These are phyloP conservation scores for Termitomyces sp. DNA, from an alignment of 768 basidiomycete species.

Conservation along the genomic window DNA sequence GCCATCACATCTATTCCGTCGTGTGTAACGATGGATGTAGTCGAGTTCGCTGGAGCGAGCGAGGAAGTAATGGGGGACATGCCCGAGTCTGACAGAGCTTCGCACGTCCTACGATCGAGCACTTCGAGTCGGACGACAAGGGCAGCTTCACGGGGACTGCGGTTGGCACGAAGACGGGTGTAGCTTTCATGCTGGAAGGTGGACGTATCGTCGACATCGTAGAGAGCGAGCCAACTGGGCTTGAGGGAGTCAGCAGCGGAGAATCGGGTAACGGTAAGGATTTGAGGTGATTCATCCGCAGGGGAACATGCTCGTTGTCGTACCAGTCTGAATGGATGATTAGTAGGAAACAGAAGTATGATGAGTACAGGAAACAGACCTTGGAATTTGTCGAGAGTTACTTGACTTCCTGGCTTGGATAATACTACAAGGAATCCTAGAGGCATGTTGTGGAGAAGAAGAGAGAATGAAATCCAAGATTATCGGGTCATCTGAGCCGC, in stretches of 20 bases:
- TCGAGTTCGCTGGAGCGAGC: slow-evolving; percentile 26
- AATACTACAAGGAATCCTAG: slow-evolving; percentile 46
- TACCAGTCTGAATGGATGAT: slow-evolving; percentile 41
- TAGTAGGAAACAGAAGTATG: not conserved
- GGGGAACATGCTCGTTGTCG: slow-evolving; percentile 51
- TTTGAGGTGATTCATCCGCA: slow-evolving; percentile 41
- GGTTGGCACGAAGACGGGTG: slow-evolving; percentile 38
- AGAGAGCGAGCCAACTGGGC: slow-evolving; percentile 47
- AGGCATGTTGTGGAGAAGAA: too few relatives aligned
- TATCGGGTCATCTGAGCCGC: too few relatives aligned
- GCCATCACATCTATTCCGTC: slow-evolving; percentile 20
- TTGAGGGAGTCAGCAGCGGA: slow-evolving; percentile 29
- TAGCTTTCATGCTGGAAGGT: slow-evolving; percentile 41
- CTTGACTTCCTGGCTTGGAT: slow-evolving; percentile 38
- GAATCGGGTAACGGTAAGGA: slow-evolving; percentile 49
- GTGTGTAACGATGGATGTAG: slow-evolving; percentile 28
- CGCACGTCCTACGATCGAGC: slow-evolving; percentile 41
- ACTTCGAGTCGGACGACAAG: slow-evolving; percentile 38
- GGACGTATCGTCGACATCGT: slow-evolving; percentile 40
- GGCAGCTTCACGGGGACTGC: slow-evolving; percentile 39
- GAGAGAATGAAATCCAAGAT: too few relatives aligned
- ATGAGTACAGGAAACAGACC: slow-evolving; percentile 20
- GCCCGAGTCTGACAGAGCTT: slow-evolving; percentile 31
- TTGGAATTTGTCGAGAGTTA: slow-evolving; percentile 46
- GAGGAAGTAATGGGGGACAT: slow-evolving; percentile 26